These are phyloP conservation scores for Acanthamoeba polyphaga DNA, from an alignment of 208 protist genomes.

Conservation along the genomic window DNA sequence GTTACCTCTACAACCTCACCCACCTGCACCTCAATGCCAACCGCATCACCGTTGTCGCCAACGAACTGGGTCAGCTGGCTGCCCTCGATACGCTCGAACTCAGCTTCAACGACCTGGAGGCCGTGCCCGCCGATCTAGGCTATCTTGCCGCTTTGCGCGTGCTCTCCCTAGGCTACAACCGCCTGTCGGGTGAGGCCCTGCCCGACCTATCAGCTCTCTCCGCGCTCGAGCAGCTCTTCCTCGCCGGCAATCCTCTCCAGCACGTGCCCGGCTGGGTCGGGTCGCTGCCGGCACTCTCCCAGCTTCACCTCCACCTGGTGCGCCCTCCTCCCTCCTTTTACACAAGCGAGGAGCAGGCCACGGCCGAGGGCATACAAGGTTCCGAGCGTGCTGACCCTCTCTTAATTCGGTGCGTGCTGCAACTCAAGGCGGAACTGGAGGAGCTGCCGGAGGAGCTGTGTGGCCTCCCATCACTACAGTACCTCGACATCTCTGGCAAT, in stretches of 20 bases:
- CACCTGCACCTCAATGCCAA: conserved; percentile 50
- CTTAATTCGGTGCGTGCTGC: background rate
- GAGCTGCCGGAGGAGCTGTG: conserved; percentile 28
- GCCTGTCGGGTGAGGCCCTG: background rate
- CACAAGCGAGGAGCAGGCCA: background rate
- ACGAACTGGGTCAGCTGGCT: conserved; percentile 26
- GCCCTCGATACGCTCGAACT: conserved; percentile 36
- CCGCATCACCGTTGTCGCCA: background rate
- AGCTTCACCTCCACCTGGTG: conserved; percentile 55
- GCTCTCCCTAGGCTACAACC: conserved; percentile 61
- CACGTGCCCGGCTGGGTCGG: background rate
- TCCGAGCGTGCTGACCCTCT: background rate
- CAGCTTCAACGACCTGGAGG: conserved; percentile 4
- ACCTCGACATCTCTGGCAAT: conserved; percentile 34
- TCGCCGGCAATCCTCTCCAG: conserved; percentile 40
- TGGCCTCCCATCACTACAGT: background rate
- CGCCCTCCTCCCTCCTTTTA: background rate
- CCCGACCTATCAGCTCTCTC: conserved; percentile 23
- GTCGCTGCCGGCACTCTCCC: background rate
- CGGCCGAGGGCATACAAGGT: too few relatives aligned
- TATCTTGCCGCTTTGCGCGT: conserved; percentile 6
- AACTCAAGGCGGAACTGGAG: background rate
- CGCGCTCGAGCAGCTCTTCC: conserved; percentile 40
- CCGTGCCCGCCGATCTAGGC: background rate
- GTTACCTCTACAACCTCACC: conserved; percentile 64